Evolutionary conservation across 768 basidiomycete species (phyloP).

Genomic region (Dentipellis fragilis): DNA sequence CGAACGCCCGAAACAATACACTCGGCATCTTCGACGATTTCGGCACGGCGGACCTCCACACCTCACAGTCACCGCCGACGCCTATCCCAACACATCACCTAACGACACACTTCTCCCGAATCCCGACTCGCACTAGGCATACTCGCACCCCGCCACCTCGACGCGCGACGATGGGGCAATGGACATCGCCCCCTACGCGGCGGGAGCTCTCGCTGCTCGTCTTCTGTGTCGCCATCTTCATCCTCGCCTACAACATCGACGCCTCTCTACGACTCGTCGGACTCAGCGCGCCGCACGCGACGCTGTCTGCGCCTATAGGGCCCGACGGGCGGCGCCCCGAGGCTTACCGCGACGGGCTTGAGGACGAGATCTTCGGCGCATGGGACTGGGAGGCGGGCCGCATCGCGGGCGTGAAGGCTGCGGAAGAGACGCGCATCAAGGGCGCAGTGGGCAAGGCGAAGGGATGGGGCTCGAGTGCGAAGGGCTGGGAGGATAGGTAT

Average conservation of each 20-base stretch:
- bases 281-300: constrained; percentile 11
- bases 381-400: constrained; percentile 58
- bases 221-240: constrained; percentile 53
- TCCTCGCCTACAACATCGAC: constrained; percentile 70
- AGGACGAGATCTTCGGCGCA: constrained; percentile 54
- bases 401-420: constrained; percentile 43
- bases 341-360: constrained; percentile 48
- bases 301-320: constrained; percentile 21
- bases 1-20: not conserved
- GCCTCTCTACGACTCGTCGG: constrained; percentile 42
- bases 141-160: not conserved
- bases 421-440: constrained; percentile 36
- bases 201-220: constrained; percentile 66
- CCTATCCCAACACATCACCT: too few relatives aligned
- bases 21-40: not conserved
- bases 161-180: constrained; percentile 20
- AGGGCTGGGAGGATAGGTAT: constrained; percentile 18
- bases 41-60: not conserved
- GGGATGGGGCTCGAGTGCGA: not conserved
- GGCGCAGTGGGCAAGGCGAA: constrained; percentile 16
- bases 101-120: too few relatives aligned
- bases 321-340: constrained; percentile 39
- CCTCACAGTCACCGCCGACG: too few relatives aligned
- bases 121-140: not conserved
- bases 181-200: constrained; percentile 57